Evolutionary conservation across 352 stramenopile species (phyloP), one percentile per base, ranked within the genome.

Genomic region (Elongisporangium anandrum): DNA sequence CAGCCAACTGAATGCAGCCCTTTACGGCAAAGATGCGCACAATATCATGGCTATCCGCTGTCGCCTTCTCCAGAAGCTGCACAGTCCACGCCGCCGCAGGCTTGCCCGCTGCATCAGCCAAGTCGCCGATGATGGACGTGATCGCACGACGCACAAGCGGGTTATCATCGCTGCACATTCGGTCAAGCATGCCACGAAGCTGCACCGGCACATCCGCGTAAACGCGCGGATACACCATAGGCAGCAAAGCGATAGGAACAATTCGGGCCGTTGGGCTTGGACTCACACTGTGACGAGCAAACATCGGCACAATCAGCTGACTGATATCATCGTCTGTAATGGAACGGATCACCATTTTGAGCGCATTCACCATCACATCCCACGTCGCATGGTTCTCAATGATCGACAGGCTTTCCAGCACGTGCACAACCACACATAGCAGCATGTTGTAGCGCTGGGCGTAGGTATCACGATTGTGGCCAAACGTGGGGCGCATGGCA

Each of bases 361-460:
- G 79, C 10, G 82, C 81, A 26, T 91, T 88, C 19, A 94, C 85
- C 81, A 95, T 94, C 24, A 92, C 85, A 22, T 95, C 86, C 87
- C 87, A 96, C 29, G 85, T 94, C 19, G 85, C 80, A 62, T 92
- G 85, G 62, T 96, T 96, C 56, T 96, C 87, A 51, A 96, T 96
- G 60, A 94, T 94, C 13, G 84, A 92, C 21, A 93, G 71, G 41
- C 83, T 91, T 59, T 96, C 87, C 22, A 96, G 73, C 52, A 96
- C 80, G 52, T 94, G 79, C 29, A 91, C 65, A 20, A 94, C 73
- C 19, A 96, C 77, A 26, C 79, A 79, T 38, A 96, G 64, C 34
- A 96, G 63, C 19, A 92, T 57, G 48, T 82, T 83, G 59, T 92
- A 90, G 12, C 81, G 76, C 61, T 79, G 66, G 15, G 61, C 69